A percentile compares a stretch with the other conserved stretches of the same genome.
phyloP scores from a whole-genome alignment of 306 rosid species.

The Trifolium subterraneum region DNA sequence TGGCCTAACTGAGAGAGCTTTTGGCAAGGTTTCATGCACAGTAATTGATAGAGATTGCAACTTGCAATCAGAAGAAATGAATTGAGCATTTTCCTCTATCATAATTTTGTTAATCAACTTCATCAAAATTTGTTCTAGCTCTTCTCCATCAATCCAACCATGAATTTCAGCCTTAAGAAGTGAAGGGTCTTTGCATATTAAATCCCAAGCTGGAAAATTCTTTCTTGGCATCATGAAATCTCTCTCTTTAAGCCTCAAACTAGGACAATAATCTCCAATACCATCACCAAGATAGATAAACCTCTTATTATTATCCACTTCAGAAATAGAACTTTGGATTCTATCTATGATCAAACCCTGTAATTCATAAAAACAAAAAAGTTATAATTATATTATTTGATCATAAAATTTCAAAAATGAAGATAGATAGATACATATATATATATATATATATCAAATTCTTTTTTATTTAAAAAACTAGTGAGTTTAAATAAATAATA shows the following conservation, averaged over 20 bases:
- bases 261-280: conserved; percentile 67
- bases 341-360: conserved; percentile 61
- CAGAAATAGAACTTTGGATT: conserved; percentile 44
- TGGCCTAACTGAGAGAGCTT: conserved; percentile 56
- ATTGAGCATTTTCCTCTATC: conserved; percentile 39
- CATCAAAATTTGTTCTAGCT: conserved; percentile 43
- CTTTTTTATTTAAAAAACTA: neutral
- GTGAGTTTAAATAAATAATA: neutral
- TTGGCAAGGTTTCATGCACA: conserved; percentile 47
- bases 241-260: conserved; percentile 54
- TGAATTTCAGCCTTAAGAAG: conserved; percentile 62
- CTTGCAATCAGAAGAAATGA: conserved; percentile 62
- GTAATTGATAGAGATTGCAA: conserved; percentile 47
- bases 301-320: conserved; percentile 43
- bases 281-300: conserved; percentile 74
- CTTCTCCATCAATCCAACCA: conserved; percentile 64
- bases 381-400: neutral
- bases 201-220: conserved; percentile 64
- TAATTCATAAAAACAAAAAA: neutral
- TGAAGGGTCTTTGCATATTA: conserved; percentile 55
- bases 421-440: neutral
- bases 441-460: neutral
- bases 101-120: conserved; percentile 46
- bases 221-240: conserved; percentile 73
- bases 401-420: neutral